Conservation (phyloP, 768 basidiomycete species). For the Pleurotus cornucopiae region DNA sequence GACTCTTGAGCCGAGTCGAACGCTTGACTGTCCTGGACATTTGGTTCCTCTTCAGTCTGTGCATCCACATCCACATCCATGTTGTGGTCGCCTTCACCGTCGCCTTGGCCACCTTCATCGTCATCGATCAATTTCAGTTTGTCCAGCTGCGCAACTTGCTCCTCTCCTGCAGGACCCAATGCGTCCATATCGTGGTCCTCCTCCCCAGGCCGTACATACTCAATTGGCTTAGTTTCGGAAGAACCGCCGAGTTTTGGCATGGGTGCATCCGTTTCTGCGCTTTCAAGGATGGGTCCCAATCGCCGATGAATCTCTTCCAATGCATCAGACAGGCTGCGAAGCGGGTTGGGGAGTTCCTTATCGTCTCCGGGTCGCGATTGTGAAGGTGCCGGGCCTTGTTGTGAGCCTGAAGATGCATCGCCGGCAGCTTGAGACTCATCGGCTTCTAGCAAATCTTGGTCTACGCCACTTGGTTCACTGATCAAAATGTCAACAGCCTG, state of each 20-base stretch:
- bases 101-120: conserved; percentile 23
- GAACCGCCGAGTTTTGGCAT: conserved; percentile 34
- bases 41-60: conserved; percentile 16
- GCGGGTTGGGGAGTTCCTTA: conserved; percentile 38
- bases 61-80: conserved; percentile 36
- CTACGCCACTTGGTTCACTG: neutral
- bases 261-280: conserved; percentile 24
- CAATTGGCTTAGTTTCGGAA: conserved; percentile 48
- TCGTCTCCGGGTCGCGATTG: conserved; percentile 12
- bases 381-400: conserved; percentile 39
- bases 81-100: conserved; percentile 47
- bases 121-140: conserved; percentile 77
- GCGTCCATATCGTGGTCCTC: conserved; percentile 78
- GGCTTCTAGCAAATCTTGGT: conserved; percentile 11
- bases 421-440: conserved; percentile 23
- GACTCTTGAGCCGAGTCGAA: neutral
- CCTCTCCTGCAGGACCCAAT: conserved; percentile 80
- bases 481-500: too few species aligned
- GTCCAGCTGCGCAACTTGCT: conserved; percentile 76
- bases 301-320: conserved; percentile 76
- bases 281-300: conserved; percentile 75
- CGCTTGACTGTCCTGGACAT: neutral
- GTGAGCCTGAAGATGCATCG: conserved; percentile 35
- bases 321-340: conserved; percentile 81
- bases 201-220: conserved; percentile 74